Base-by-base conservation (phyloP, 1,284 basidiomycete genomes). In the Marasmius tenuissimus region DNA sequence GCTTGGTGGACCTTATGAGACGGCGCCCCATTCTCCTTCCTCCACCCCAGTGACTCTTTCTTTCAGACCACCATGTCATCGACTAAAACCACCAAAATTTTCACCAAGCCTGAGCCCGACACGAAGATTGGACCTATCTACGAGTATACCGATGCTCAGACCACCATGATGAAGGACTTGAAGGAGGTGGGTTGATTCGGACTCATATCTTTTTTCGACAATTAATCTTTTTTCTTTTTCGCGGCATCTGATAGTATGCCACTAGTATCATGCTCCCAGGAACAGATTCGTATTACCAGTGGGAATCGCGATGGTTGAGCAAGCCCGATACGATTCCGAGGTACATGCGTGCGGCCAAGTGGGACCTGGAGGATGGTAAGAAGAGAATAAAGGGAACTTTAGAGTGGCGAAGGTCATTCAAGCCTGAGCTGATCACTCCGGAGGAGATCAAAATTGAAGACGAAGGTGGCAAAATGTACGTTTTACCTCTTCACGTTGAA, bases 381-480 rank as follows among this genome's bases (percentile, higher is more conserved):
- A 88, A 85, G 70, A 81, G 93, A 52, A 87, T 95, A 64, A 86
- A 88, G 71, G 83, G 79, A 3, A 94, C 93, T 0, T 66, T 95
- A 3, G 89, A 92, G 65, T 94, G 93, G 93, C 79, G 93, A 59
- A 78, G 93, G 54, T 89, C 92, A 61, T 94, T 80, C 72, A 86
- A 90, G 72, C 93, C 93, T 0, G 93, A 95, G 64, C 76, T 94
- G 37, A 94, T 94, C 63, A 78, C 82, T 6, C 92, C 92, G 0
- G 89, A 87, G 48, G 92, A 94, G 66, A 85, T 90, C 65, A 85
- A 81, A 65, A 82, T 90, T 42, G 93, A 94, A 72, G 86, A 87
- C 53, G 86, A 92, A 75, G 91, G 89, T 0, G 93, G 93, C 12
- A 94, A 95, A 76, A 93, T 94, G 93, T 94, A 67, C 68, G 87